A percentile compares a stretch with the other conserved stretches of the same genome.
Evolutionary conservation across 1,284 basidiomycete species (phyloP).

Genomic region (Xerocomus amazonicus): DNA sequence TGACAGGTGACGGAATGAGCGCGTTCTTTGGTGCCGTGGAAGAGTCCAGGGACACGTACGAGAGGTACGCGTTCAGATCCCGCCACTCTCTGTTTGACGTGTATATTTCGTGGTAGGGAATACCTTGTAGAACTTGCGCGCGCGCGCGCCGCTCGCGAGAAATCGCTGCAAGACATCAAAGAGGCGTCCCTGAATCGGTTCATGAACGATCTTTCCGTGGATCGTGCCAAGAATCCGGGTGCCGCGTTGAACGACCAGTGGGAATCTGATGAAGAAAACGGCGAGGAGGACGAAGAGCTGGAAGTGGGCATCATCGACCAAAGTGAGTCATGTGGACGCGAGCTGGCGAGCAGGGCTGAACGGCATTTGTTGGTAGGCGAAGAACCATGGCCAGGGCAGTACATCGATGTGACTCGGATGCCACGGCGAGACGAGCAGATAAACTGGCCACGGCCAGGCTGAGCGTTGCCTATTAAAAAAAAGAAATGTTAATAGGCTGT

Average conservation of each 20-base stretch:
- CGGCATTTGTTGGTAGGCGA: conserved; percentile 43
- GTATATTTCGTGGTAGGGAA: conserved; percentile 49
- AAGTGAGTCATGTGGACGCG: conserved; percentile 43
- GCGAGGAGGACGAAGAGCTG: conserved; percentile 52
- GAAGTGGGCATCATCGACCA: conserved; percentile 61
- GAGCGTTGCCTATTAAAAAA: not conserved
- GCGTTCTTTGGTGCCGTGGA: conserved; percentile 92
- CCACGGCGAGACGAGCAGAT: conserved; percentile 51
- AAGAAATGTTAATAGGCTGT: conserved; percentile 1
- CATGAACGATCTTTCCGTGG: conserved; percentile 83
- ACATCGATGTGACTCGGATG: conserved; percentile 61
- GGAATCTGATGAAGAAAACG: conserved; percentile 57
- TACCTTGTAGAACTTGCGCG: conserved; percentile 89
- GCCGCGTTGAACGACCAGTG: conserved; percentile 54
- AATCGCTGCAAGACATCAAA: conserved; percentile 65
- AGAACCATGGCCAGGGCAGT: conserved; percentile 64
- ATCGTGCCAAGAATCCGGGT: conserved; percentile 55
- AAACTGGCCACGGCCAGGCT: conserved; percentile 61
- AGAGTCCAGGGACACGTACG: conserved; percentile 83
- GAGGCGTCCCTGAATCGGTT: conserved; percentile 78
- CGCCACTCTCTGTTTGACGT: not conserved
- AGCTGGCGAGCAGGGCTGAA: conserved; percentile 1
- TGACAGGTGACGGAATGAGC: conserved; percentile 90
- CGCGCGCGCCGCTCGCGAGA: conserved; percentile 57
- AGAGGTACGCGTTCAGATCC: conserved; percentile 52